Evolutionary conservation across 179 eudicot genomes (phyloP).

Genomic region (Gypsophila paniculata): DNA sequence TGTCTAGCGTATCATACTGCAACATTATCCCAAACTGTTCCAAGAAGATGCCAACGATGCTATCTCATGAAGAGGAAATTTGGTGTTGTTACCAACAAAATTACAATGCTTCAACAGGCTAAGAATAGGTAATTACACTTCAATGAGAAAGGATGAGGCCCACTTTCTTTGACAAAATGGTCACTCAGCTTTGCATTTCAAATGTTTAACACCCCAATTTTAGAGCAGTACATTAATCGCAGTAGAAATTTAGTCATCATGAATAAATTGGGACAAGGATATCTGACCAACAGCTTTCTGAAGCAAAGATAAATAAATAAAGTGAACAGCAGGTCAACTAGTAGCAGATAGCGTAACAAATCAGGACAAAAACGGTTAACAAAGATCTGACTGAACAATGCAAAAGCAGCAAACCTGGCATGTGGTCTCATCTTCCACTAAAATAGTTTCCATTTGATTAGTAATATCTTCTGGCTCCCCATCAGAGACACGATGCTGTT

Average conservation of each 20-base stretch:
- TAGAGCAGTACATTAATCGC: background rate
- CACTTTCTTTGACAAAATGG: slow-evolving; percentile 1
- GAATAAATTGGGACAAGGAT: background rate
- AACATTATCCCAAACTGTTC: background rate
- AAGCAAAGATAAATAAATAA: too few species aligned
- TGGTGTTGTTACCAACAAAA: background rate
- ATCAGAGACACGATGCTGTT: slow-evolving; percentile 1
- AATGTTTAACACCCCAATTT: background rate
- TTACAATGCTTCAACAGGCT: background rate
- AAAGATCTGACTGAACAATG: background rate
- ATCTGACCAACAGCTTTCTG: background rate
- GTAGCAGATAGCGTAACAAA: background rate
- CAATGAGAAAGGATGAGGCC: background rate
- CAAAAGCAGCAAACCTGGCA: slow-evolving; percentile 28
- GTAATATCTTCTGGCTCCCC: slow-evolving; percentile 11
- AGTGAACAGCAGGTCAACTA: background rate
- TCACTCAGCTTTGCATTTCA: background rate
- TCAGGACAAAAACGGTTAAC: background rate
- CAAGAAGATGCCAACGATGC: background rate
- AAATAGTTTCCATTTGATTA: slow-evolving; percentile 1
- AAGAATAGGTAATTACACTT: background rate
- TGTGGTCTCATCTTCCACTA: slow-evolving; percentile 6
- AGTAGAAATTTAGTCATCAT: background rate
- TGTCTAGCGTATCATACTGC: background rate
- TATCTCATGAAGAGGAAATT: background rate